These are phyloP conservation scores for Fusarium concolor DNA, from an alignment of 2,329 filamentous ascomycete genomes.

Conservation along the genomic window DNA sequence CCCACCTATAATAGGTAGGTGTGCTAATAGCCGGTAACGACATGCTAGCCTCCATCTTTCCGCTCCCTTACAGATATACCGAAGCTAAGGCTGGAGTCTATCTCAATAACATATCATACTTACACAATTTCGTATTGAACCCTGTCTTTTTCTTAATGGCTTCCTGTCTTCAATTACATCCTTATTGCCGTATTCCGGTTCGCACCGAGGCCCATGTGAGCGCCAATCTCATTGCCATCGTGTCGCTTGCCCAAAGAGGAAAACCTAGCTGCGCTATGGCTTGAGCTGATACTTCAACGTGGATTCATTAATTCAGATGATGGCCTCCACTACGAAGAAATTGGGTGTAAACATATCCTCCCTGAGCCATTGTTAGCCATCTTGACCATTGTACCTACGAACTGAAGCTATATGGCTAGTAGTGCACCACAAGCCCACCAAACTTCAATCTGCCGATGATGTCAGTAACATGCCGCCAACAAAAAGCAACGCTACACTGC, in stretches of 20 bases:
- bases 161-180: neutral
- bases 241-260: slow-evolving; percentile 17
- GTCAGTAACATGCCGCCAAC: slow-evolving; percentile 13
- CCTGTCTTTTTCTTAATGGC: neutral
- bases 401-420: too few relatives aligned
- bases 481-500: slow-evolving; percentile 10
- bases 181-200: slow-evolving; percentile 11
- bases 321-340: neutral
- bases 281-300: neutral
- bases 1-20: slow-evolving; percentile 1
- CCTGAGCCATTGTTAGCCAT: neutral
- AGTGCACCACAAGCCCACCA: too few relatives aligned
- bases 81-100: slow-evolving; percentile 21
- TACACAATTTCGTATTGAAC: neutral
- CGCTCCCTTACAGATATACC: slow-evolving; percentile 15
- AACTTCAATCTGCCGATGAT: slow-evolving; percentile 13
- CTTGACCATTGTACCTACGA: too few relatives aligned
- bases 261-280: slow-evolving; percentile 6
- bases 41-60: slow-evolving; percentile 39
- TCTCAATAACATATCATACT: neutral
- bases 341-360: neutral
- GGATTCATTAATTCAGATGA: neutral
- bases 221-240: slow-evolving; percentile 11
- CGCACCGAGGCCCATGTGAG: slow-evolving; percentile 39
- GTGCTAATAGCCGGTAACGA: slow-evolving; percentile 40